Conservation (phyloP, 208 protist genomes). For the Porcisia deanei region DNA sequence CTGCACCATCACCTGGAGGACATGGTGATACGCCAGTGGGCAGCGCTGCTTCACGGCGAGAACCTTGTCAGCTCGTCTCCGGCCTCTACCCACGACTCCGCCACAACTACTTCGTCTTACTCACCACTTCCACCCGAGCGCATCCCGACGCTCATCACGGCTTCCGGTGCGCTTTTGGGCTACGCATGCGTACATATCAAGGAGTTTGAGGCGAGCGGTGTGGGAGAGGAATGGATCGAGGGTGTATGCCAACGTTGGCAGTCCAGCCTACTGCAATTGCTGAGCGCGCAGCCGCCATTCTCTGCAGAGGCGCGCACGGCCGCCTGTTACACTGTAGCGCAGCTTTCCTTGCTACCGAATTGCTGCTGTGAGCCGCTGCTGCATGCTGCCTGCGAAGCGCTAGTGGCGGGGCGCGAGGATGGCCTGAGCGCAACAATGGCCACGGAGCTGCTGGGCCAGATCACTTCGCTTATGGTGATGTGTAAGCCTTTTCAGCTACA, state of each 20-base stretch:
- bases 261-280: constrained; percentile 35
- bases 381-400: constrained; percentile 27
- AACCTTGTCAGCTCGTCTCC: not conserved
- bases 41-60: constrained; percentile 14
- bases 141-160: constrained; percentile 16
- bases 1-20: constrained; percentile 14
- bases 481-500: constrained; percentile 30
- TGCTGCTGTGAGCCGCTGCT: constrained; percentile 33
- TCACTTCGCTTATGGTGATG: constrained; percentile 37
- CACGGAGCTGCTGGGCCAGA: constrained; percentile 45
- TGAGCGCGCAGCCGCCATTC: constrained; percentile 48
- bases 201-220: not conserved
- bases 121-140: not conserved
- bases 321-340: constrained; percentile 51
- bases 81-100: not conserved
- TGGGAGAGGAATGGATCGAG: not conserved
- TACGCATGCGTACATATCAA: constrained; percentile 1
- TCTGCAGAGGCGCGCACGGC: constrained; percentile 30
- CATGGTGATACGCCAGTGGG: constrained; percentile 19
- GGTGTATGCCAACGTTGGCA: constrained; percentile 17
- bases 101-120: not conserved
- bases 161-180: constrained; percentile 28
- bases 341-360: constrained; percentile 30
- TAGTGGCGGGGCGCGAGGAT: constrained; percentile 20
- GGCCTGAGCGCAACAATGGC: constrained; percentile 30